Conservation (phyloP, 1,284 basidiomycete species). For the Cryptococcus sp. region DNA sequence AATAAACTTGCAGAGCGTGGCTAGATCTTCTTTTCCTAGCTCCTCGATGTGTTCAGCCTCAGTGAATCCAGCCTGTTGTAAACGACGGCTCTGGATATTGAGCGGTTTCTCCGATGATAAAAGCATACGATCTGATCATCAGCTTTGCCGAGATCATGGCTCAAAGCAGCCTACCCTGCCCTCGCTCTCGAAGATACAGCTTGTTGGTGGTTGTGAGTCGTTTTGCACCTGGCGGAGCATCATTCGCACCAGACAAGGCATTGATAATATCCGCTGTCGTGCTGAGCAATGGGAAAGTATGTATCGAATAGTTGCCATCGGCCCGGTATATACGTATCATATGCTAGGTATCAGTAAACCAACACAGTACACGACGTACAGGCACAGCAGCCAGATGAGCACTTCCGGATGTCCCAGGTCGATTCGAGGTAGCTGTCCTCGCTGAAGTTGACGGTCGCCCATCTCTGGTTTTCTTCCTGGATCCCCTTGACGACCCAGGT, state of each 20-base stretch:
- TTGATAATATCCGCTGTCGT: slow-evolving; percentile 68
- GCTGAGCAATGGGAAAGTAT: slow-evolving; percentile 61
- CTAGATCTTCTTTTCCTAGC: slow-evolving; percentile 75
- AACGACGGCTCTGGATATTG: slow-evolving; percentile 73
- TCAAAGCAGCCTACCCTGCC: slow-evolving; percentile 59
- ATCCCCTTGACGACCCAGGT: slow-evolving; percentile 13
- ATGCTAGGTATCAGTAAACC: slow-evolving; percentile 27
- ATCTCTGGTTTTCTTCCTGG: slow-evolving; percentile 17
- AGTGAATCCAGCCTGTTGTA: slow-evolving; percentile 89
- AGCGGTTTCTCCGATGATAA: slow-evolving; percentile 78
- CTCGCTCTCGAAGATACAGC: slow-evolving; percentile 76
- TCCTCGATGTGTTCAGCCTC: slow-evolving; percentile 74
- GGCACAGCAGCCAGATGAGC: slow-evolving; percentile 7
- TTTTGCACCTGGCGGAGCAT: slow-evolving; percentile 52
- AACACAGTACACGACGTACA: slow-evolving; percentile 12
- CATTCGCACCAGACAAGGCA: slow-evolving; percentile 49
- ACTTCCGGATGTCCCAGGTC: slow-evolving; percentile 25
- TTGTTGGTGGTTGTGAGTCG: slow-evolving; percentile 59
- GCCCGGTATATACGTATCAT: slow-evolving; percentile 70
- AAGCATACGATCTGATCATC: slow-evolving; percentile 66
- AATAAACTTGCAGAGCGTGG: slow-evolving; percentile 84
- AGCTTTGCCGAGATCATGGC: slow-evolving; percentile 1
- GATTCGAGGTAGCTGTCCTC: slow-evolving; percentile 18
- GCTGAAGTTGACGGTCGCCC: slow-evolving; percentile 13
- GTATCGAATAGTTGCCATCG: slow-evolving; percentile 69